Evolutionary conservation across 768 basidiomycete genomes (phyloP), one percentile per base, ranked within the genome.

Genomic region (Suillus bovinus): DNA sequence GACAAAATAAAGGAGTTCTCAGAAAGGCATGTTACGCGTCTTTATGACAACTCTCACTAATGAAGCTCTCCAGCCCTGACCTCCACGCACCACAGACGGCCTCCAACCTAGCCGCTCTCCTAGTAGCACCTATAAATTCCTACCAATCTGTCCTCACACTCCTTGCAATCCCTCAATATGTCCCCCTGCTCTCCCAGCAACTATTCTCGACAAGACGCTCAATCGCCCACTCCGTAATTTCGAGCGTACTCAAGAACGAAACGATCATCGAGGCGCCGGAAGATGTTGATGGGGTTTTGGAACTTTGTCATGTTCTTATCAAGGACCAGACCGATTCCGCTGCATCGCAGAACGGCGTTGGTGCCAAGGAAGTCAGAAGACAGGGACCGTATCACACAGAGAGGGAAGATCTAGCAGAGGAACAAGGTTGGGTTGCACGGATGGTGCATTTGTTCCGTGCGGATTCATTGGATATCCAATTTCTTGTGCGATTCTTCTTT

Each of bases 341-440:
- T 9, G 71, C 72, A 24, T 74, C 77, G 41, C 65, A 71, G 33
- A 78, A 29, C 20, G 27, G 20, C 2, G 70, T 65, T 27, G 67
- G 74, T 29, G 67, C 69, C 27, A 80, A 82, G 65, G 84, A 84
- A 50, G 70, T 75, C 54, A 81, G 86, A 63, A 79, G 87, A 64
- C 84, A 85, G 61, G 86, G 86, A 8, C 80, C 86, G 11, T 84
- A 87, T 67, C 78, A 80, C 33, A 69, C 84, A 58, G 96, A 96
- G 72, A 77, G 88, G 57, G 93, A 96, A 72, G 96, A 99, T 71
- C 82, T 95, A 80, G 96, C 95, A 0, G 97, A 99, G 74, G 97
- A 99, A 74, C 97, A 99, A 70, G 97, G 97, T 0, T 99, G 97
- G 97, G 87, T 98, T 17, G 96, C 97, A 44, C 81, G 96, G 65